phyloP scores from a whole-genome alignment of 2,329 filamentous ascomycete species.

The Cryphonectria radicalis region DNA sequence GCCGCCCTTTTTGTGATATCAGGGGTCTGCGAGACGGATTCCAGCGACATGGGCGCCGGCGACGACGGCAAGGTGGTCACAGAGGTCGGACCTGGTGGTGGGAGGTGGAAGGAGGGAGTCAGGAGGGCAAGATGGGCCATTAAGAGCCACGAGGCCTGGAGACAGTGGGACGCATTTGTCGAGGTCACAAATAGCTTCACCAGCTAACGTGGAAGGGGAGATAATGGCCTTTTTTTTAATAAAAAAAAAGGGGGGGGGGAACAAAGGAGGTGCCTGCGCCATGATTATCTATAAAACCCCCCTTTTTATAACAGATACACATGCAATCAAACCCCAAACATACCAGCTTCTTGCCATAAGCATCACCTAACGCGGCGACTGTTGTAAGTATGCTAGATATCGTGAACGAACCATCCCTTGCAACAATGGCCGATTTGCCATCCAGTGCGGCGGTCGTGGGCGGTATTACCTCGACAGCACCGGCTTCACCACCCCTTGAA shows the following conservation, averaged over 20 bases:
- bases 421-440: not conserved
- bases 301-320: not conserved
- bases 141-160: slow-evolving; percentile 83
- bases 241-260: too few relatives aligned
- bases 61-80: slow-evolving; percentile 81
- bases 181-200: slow-evolving; percentile 69
- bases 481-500: slow-evolving; percentile 53
- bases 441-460: not conserved
- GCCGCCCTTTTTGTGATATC: slow-evolving; percentile 85
- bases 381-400: not conserved
- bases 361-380: not conserved
- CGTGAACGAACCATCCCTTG: not conserved
- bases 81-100: slow-evolving; percentile 82
- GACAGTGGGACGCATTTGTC: slow-evolving; percentile 82
- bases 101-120: slow-evolving; percentile 94
- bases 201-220: not conserved
- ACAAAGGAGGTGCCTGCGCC: not conserved
- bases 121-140: slow-evolving; percentile 87
- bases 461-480: slow-evolving; percentile 52
- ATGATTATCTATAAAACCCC: not conserved
- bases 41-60: slow-evolving; percentile 76
- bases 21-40: slow-evolving; percentile 83
- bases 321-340: not conserved
- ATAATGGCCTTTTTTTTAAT: not conserved
- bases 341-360: not conserved